Evolutionary conservation across 495 filamentous ascomycete species (phyloP).

Genomic region (Clohesyomyces aquaticus): DNA sequence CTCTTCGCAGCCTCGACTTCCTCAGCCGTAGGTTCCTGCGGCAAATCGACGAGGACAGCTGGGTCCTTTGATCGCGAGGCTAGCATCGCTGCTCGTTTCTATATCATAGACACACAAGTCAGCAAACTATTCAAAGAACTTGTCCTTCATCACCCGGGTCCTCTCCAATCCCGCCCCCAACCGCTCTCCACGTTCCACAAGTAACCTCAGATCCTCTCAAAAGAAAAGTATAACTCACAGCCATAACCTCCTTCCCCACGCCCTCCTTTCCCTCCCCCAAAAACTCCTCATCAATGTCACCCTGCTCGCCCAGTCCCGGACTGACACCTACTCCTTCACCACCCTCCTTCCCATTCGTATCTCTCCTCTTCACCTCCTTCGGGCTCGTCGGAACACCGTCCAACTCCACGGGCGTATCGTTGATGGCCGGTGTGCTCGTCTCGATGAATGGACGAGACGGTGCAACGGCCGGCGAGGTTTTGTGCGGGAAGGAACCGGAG

Average conservation of each 20-base stretch:
- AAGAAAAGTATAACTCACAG: conserved; percentile 31
- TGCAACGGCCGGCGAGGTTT: conserved; percentile 33
- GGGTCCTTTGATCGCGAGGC: conserved; percentile 42
- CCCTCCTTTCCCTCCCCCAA: conserved; percentile 38
- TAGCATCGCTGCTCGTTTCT: conserved; percentile 43
- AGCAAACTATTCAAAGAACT: not conserved
- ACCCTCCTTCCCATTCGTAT: not conserved
- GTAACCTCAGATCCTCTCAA: not conserved
- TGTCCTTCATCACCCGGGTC: too few species aligned
- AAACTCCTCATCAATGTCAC: conserved; percentile 35
- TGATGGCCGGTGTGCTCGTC: conserved; percentile 40
- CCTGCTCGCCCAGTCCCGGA: conserved; percentile 30
- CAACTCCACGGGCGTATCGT: conserved; percentile 45
- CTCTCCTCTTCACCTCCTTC: not conserved
- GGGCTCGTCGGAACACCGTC: conserved; percentile 33
- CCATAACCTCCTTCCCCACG: conserved; percentile 28
- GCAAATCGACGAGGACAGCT: conserved; percentile 47
- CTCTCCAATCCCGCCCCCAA: too few species aligned
- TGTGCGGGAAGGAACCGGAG: conserved; percentile 35
- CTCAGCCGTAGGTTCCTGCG: conserved; percentile 42
- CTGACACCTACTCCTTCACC: conserved; percentile 17
- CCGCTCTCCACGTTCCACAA: too few species aligned
- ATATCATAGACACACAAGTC: not conserved
- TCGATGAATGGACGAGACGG: conserved; percentile 31
- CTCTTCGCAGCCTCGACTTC: conserved; percentile 44